Percentiles rank a stretch among this genome's conserved stretches.
These are phyloP conservation scores for Cryptococcus sp. DNA, from an alignment of 1,284 basidiomycete genomes.

Conservation along the genomic window DNA sequence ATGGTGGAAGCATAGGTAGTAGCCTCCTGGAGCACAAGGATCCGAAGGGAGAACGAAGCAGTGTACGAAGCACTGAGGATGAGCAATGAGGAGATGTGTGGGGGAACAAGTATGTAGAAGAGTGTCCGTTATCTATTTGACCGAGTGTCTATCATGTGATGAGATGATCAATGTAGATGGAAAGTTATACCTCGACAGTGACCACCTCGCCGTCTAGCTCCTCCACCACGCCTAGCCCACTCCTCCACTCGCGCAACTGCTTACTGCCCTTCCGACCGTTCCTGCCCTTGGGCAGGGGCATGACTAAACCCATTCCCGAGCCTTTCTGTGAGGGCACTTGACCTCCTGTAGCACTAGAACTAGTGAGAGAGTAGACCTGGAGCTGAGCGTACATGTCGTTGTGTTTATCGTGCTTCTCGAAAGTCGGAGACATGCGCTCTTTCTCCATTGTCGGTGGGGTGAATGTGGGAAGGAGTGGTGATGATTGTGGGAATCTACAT, in stretches of 20 bases:
- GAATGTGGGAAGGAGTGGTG: slow-evolving; percentile 18
- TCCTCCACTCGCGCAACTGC: slow-evolving; percentile 15
- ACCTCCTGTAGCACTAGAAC: too few relatives aligned
- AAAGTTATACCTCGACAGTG: slow-evolving; percentile 6
- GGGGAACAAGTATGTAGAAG: too few relatives aligned
- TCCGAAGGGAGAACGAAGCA: too few relatives aligned
- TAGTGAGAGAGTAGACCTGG: slow-evolving; percentile 5
- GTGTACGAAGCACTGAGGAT: too few relatives aligned
- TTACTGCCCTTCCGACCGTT: slow-evolving; percentile 16
- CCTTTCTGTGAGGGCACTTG: too few relatives aligned
- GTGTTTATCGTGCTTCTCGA: slow-evolving; percentile 1
- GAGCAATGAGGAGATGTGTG: too few relatives aligned
- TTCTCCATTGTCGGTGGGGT: slow-evolving; percentile 17
- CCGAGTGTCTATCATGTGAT: background rate
- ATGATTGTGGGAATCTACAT: slow-evolving; percentile 11
- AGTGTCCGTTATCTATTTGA: background rate
- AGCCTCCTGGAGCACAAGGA: too few relatives aligned
- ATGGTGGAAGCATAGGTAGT: too few relatives aligned
- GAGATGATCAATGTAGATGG: too few relatives aligned
- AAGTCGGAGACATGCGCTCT: slow-evolving; percentile 18
- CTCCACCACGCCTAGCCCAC: slow-evolving; percentile 13
- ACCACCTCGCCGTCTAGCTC: slow-evolving; percentile 15
- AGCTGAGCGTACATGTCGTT: slow-evolving; percentile 5
- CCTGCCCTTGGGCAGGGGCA: slow-evolving; percentile 1
- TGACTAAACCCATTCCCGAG: background rate